Evolutionary conservation across 2,329 filamentous ascomycete species (phyloP), one percentile per base, ranked within the genome.

Genomic region (Verticillium zaregamsianum): DNA sequence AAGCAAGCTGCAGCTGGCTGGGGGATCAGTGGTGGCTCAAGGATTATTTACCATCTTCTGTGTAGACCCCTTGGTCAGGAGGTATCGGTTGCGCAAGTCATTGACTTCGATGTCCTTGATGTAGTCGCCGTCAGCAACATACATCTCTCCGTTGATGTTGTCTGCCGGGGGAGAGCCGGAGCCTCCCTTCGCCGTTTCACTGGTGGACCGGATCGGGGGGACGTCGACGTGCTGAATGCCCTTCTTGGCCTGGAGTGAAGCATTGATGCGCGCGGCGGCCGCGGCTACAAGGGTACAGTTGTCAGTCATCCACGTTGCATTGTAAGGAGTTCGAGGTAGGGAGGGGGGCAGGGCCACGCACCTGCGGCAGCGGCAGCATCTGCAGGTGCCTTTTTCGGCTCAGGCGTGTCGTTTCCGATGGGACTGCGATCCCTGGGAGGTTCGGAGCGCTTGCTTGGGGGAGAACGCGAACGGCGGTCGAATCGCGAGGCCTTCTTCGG

Each of bases 71-170:
- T 97, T 98, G 67, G 94, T 99, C 80, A 99, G 85, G 76, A 93
- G 90, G 77, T 99, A 99, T 70, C 94, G 91, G 76, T 98, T 99
- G 67, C 94, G 90, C 72, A 98, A 80, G 77, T 98, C 94, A 77
- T 99, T 99, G 81, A 99, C 92, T 81, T 98, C 95, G 72, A 99
- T 97, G 73, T 99, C 95, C 77, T 96, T 95, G 79, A 99, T 98
- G 76, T 91, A 98, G 78, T 99, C 95, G 70, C 95, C 95, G 74
- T 98, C 95, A 65, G 93, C 90, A 69, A 96, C 90, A 74, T 98
- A 98, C 74, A 97, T 90, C 71, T 96, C 92, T 70, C 90, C 88
- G 70, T 94, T 92, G 75, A 96, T 84, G 64, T 86, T 86, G 49
- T 82, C 81, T 23, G 78, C 76, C 56, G 66, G 67, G 23, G 71